Percentiles rank a stretch among this genome's conserved stretches.
These are phyloP conservation scores for Maudiozyma humilis DNA, from an alignment of 1,139 yeast species.

Conservation along the genomic window DNA sequence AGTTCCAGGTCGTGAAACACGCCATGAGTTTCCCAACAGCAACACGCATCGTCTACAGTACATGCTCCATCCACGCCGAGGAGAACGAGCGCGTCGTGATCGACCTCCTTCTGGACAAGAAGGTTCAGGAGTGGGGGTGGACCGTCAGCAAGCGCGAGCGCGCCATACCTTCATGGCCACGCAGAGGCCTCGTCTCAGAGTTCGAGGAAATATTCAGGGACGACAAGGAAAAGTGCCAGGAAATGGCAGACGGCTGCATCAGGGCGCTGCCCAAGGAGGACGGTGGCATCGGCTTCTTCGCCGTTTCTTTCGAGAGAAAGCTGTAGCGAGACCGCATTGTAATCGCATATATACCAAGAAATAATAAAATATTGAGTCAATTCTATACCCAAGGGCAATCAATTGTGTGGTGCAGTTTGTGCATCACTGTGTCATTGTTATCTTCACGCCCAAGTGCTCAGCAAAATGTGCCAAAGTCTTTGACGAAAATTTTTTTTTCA, in stretches of 20 bases:
- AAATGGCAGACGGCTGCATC: conserved; percentile 76
- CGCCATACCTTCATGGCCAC: conserved; percentile 77
- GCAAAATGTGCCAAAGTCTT: background rate
- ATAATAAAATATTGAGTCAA: too few species aligned
- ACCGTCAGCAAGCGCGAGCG: conserved; percentile 48
- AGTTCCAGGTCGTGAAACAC: conserved; percentile 76
- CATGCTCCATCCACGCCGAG: conserved; percentile 88
- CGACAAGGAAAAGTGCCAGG: conserved; percentile 37
- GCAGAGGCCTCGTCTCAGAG: conserved; percentile 71
- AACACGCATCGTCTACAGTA: conserved; percentile 76
- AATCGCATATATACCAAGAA: background rate
- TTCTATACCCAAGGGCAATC: too few species aligned
- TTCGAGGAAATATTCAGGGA: conserved; percentile 44
- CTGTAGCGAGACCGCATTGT: background rate
- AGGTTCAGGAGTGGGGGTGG: conserved; percentile 66
- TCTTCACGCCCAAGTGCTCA: too few species aligned
- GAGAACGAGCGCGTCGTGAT: conserved; percentile 91
- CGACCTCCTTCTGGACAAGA: conserved; percentile 58
- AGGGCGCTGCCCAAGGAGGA: conserved; percentile 79
- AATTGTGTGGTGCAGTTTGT: too few species aligned
- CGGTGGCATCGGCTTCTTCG: conserved; percentile 97
- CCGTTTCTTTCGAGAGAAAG: conserved; percentile 43
- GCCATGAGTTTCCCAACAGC: conserved; percentile 78
- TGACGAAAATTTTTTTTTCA: background rate
- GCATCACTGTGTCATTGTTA: too few species aligned